Conservation (phyloP, 2,329 filamentous ascomycete species). For the Hortaea sp. region DNA sequence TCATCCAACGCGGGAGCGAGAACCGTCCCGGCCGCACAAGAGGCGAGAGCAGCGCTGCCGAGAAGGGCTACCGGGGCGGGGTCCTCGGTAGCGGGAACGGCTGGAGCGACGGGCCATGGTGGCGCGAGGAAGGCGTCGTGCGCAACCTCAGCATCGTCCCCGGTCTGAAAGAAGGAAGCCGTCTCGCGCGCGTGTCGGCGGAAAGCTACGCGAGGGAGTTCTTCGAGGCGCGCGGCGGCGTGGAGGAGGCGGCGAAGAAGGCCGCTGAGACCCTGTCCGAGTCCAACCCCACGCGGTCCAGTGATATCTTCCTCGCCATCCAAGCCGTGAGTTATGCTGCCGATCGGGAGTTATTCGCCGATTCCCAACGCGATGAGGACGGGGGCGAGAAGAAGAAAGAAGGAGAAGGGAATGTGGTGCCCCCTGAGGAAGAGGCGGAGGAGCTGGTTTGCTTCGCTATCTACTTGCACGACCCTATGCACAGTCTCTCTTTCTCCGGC, state of each 20-base stretch:
- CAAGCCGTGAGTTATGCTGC: conserved; percentile 66
- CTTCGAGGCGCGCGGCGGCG: conserved; percentile 65
- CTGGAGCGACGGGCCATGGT: conserved; percentile 96
- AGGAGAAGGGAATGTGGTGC: conserved; percentile 39
- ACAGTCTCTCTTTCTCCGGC: conserved; percentile 77
- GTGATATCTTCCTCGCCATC: conserved; percentile 90
- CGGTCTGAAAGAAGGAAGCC: conserved; percentile 76
- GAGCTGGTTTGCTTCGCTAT: conserved; percentile 64
- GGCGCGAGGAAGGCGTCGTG: conserved; percentile 55
- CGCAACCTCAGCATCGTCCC: conserved; percentile 72
- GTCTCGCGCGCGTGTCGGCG: conserved; percentile 79
- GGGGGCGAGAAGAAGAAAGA: conserved; percentile 44
- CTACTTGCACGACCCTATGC: conserved; percentile 77
- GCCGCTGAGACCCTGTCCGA: conserved; percentile 72
- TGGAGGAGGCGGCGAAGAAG: conserved; percentile 69
- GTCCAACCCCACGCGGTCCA: conserved; percentile 80
- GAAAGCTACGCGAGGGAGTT: conserved; percentile 82
- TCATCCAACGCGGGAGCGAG: conserved; percentile 88
- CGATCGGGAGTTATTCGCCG: conserved; percentile 59
- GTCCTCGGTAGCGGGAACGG: conserved; percentile 39
- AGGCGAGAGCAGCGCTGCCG: conserved; percentile 48
- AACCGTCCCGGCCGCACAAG: conserved; percentile 38
- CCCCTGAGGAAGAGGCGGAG: conserved; percentile 40
- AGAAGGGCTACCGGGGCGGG: conserved; percentile 40
- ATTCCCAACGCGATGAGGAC: conserved; percentile 23